phyloP scores from a whole-genome alignment of 345 rosid genomes.

The Arabis hirsuta region DNA sequence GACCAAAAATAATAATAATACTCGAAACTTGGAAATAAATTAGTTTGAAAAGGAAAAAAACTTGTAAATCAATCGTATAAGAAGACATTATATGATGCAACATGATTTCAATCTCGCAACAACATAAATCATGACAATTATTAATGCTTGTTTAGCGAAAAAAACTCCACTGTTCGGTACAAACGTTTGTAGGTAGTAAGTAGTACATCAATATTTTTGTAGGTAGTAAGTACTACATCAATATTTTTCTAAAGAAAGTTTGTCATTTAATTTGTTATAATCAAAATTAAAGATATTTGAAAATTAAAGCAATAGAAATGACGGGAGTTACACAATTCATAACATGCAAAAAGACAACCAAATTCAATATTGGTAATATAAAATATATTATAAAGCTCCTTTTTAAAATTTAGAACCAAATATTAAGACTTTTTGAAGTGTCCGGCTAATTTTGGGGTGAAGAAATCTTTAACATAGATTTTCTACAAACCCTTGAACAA shows the following conservation, averaged over 20 bases:
- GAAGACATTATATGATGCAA: too few species aligned
- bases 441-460: neutral
- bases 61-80: too few species aligned
- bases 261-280: neutral
- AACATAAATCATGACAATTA: too few species aligned
- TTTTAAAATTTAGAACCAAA: neutral
- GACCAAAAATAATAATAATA: too few species aligned
- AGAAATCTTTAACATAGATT: too few species aligned
- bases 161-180: too few species aligned
- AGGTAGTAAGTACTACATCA: neutral
- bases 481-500: too few species aligned
- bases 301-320: neutral
- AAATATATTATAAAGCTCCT: neutral
- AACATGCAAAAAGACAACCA: slow-evolving; percentile 1
- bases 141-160: too few species aligned
- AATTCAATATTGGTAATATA: neutral
- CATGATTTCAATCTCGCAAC: too few species aligned
- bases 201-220: neutral
- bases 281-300: neutral
- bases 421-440: neutral
- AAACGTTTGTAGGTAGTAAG: neutral
- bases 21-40: too few species aligned
- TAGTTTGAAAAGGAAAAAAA: too few species aligned
- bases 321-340: neutral
- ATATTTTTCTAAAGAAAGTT: neutral